Evolutionary conservation across 176 grass and related monocot genomes (phyloP), one percentile per base, ranked within the genome.

Genomic region (Saccharum spontaneum): DNA sequence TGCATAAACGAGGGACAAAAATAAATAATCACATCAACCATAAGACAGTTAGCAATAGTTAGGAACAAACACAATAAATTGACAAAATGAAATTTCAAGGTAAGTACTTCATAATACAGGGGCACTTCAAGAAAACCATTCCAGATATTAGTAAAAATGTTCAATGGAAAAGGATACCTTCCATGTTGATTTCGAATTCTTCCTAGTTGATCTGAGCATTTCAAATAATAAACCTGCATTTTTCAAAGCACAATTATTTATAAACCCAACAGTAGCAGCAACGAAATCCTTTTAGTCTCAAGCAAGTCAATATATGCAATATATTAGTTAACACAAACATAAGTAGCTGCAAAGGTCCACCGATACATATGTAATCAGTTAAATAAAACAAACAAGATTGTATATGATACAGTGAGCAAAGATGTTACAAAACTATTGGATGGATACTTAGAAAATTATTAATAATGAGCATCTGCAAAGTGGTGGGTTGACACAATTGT

Each of bases 131-230:
- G 44, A 76, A 82, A 86, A 88, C 43, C 10, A 89, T 71, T 66
- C 4, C 9, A 64, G 38, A 41, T 28, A 71, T 57, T 16, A 6
- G 18, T 65, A 78, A 63, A 76, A 38, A 37, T 82, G 38, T 30
- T 34, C 55, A 24, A 34, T 57, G 28, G 54, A 71, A 69, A 84
- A 71, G 24, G 74, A 57, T 95, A 98, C 96, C 96, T 98, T 98
- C 96, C 96, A 95, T 84, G 89, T 83, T 64, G 96, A 93, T 79
- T 95, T 94, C 55, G 93, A 95, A 79, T 90, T 80, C 75, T 95
- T 95, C 84, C 81, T 98, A 69, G 96, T 88, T 38, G 96, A 95
- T 66, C 89, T 88, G 65, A 98, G 83, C 96, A 98, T 98, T 87
- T 98, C 96, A 90, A 90, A 92, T 70, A 98, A 83, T 73, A 98